Evolutionary conservation across 2,329 filamentous ascomycete species (phyloP), one percentile per base, ranked within the genome.

Genomic region (Huntiella bhutanensis): DNA sequence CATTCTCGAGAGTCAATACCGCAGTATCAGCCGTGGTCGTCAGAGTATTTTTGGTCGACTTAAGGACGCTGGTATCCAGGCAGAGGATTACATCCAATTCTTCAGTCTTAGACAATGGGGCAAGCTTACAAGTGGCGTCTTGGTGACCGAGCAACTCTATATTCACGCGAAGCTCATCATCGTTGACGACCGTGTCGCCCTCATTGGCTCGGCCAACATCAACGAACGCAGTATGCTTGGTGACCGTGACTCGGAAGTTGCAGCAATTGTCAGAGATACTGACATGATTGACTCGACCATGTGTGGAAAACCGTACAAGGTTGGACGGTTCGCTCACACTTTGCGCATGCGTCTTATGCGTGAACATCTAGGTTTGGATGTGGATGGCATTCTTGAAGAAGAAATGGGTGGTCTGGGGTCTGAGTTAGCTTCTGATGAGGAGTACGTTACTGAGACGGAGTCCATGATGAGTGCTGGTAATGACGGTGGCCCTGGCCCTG

Each of bases 191-290:
- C 77, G 88, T 33, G 76, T 91, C 49, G 88, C 81, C 15, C 77
- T 98, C 51, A 98, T 98, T 55, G 91, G 91, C 13, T 96, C 88
- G 40, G 91, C 91, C 45, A 98, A 98, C 59, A 96, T 98, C 67
- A 98, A 98, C 56, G 91, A 98, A 61, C 78, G 91, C 40, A 96
- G 88, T 5, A 86, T 96, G 85, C 62, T 95, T 51, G 91, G 91
- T 6, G 80, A 75, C 42, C 76, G 91, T 55, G 91, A 98, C 60
- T 95, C 88, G 0, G 91, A 98, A 62, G 77, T 83, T 51, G 91
- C 88, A 4, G 80, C 87, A 5, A 73, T 96, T 38, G 82, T 98
- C 37, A 77, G 88, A 45, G 91, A 98, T 58, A 88, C 83, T 1
- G 85, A 95, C 59, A 86, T 94, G 75, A 74, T 95, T 49, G 79